Evolutionary conservation across 441 rosid genomes (phyloP).

Genomic region (Erodium moschatum): DNA sequence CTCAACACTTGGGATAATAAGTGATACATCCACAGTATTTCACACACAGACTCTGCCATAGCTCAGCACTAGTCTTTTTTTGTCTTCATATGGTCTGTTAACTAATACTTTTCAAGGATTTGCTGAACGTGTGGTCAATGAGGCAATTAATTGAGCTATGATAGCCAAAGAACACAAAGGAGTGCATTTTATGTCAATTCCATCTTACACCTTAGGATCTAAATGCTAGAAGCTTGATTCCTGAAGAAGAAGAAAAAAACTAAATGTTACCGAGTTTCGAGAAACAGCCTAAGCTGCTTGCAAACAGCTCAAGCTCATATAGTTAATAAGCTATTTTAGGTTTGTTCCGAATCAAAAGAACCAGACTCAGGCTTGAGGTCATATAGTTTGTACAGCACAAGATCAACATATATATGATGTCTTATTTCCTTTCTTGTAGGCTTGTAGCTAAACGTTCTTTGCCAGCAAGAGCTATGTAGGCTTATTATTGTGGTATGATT

Average conservation of each 20-base stretch:
- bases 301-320: too few species aligned
- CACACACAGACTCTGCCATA: not conserved
- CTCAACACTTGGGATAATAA: not conserved
- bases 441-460: too few species aligned
- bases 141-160: not conserved
- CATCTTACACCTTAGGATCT: conserved; percentile 7
- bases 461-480: too few species aligned
- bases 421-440: too few species aligned
- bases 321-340: too few species aligned
- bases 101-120: not conserved
- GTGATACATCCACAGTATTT: not conserved
- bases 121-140: not conserved
- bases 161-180: not conserved
- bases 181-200: too few species aligned
- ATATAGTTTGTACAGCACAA: too few species aligned
- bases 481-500: not conserved
- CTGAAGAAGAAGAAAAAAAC: not conserved
- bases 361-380: not conserved
- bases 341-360: too few species aligned
- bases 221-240: not conserved
- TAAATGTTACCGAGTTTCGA: not conserved
- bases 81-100: too few species aligned
- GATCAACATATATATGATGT: not conserved
- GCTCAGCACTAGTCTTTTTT: too few species aligned
- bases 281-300: not conserved